phyloP scores from a whole-genome alignment of 495 filamentous ascomycete genomes.

The Jackrogersella minutella region DNA sequence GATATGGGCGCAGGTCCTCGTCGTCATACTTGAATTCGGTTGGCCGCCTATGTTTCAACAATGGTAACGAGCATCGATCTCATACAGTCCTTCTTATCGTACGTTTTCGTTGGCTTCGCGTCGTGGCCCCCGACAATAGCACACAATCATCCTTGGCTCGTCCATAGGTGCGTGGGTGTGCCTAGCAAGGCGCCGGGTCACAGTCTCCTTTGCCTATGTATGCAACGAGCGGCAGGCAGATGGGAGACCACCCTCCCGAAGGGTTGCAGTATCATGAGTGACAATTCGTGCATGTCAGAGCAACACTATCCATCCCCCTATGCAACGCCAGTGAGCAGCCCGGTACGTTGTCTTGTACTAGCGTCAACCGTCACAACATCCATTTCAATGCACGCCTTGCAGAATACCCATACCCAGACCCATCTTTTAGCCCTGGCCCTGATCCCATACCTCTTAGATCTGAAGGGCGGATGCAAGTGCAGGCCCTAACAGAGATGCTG shows the following conservation, averaged over 20 bases:
- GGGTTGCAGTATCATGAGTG: conserved; percentile 21
- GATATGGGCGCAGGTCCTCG: conserved; percentile 18
- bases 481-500: conserved; percentile 14
- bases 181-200: conserved; percentile 10
- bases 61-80: conserved; percentile 2
- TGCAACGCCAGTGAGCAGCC: conserved; percentile 27
- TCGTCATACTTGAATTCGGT: conserved; percentile 15
- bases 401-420: conserved; percentile 33
- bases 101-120: conserved; percentile 37
- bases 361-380: conserved; percentile 18
- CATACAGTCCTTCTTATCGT: conserved; percentile 25
- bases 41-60: conserved; percentile 17
- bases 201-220: conserved; percentile 27
- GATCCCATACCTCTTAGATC: conserved; percentile 32
- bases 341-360: conserved; percentile 28
- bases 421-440: conserved; percentile 11
- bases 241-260: conserved; percentile 24
- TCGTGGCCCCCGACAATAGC: conserved; percentile 33
- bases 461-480: conserved; percentile 27
- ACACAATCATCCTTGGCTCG: conserved; percentile 25
- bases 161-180: conserved; percentile 18
- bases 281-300: conserved; percentile 21
- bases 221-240: conserved; percentile 10
- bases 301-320: background rate
- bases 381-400: conserved; percentile 26